Evolutionary conservation across 2,329 filamentous ascomycete species (phyloP), one percentile per base, ranked within the genome.

Genomic region (Trichoderma oligosporum): DNA sequence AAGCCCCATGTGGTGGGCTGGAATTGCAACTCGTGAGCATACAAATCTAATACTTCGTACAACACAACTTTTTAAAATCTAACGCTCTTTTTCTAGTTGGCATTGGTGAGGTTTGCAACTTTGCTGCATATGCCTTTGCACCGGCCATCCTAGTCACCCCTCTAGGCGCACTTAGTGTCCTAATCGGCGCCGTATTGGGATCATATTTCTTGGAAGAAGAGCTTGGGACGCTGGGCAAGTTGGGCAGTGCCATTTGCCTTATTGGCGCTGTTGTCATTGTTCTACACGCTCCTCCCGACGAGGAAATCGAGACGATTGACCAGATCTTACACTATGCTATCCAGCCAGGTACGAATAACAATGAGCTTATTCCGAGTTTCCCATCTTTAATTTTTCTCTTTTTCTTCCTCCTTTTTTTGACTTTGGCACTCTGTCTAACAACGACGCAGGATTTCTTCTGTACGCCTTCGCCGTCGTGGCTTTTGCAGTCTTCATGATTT

Each of bases 101-200:
- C 60, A 76, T 95, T 42, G 94, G 94, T 69, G 94, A 99, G 76
- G 78, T 97, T 58, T 95, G 91, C 76, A 99, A 99, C 74, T 99
- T 99, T 71, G 92, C 92, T 49, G 94, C 94, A 61, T 99, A 99
- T 71, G 94, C 94, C 7, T 99, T 97, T 74, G 94, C 94, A 63
- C 94, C 94, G 38, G 95, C 94, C n/a, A 99, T 99, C 73, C 82
- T 99, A 53, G 94, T 99, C 38, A 99, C 94, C 4, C 94, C 94
- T 24, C 79, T 99, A 22, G 94, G 94, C 61, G 94, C 94, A 56
- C 81, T 99, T 61, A 94, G 90, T 69, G 95, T 99, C 58, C 79
- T 99, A 63, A 97, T 99, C 68, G 94, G 91, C 63, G 92, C 94
- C 18, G 91, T 99, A 27, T 76, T 99, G 58, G 93, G 94, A 49